Evolutionary conservation across 768 basidiomycete genomes (phyloP), one percentile per base, ranked within the genome.

Genomic region (Rossbeevera mucosa): DNA sequence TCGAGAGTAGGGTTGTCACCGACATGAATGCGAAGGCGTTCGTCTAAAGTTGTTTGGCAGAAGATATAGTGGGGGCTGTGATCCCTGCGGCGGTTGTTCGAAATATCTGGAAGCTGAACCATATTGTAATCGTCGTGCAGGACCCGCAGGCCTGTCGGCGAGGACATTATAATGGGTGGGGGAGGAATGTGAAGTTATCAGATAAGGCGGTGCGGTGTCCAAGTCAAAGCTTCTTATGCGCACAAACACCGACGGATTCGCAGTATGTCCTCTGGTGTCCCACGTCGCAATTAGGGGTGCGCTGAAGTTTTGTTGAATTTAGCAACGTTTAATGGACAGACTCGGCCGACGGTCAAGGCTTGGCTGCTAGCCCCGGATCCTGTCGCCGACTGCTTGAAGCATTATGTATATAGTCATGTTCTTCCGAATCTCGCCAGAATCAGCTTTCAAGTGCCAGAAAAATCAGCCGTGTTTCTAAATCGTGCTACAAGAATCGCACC

Each of bases 51-150:
- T 22, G 53, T 43, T 18, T 47, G 41, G 31, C 47, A 30, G 43
- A 53, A 42, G 16, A 51, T 40, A 9, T 29, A 20, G n/a, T 50
- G 43, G 6, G 41, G 8, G 4, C 50, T 21, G 13, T 18, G 25
- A 42, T 57, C 38, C 24, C 22, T 31, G 8, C 45, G 64, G 21
- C 63, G 63, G 20, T 44, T 29, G 21, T 60, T 48, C 28, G 63
- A 65, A 24, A 64, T 25, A 18, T 64, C 51, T 25, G 64, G 63
- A n/a, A 63, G 29, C n/a, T 46, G 58, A 18, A 53, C 21, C 22
- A 14, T 14, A 4, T 11, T 33, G 38, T 56, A 57, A 55, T 16
- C 25, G 21, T 14, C 24, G 24, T 12, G 13, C 0, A 11, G 9
- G 22, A 26, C 31, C 28, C 12, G 13, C 0, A 11, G 9, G 22